Base-by-base conservation (phyloP, 768 basidiomycete species). In the Phaffia tasmanica region DNA sequence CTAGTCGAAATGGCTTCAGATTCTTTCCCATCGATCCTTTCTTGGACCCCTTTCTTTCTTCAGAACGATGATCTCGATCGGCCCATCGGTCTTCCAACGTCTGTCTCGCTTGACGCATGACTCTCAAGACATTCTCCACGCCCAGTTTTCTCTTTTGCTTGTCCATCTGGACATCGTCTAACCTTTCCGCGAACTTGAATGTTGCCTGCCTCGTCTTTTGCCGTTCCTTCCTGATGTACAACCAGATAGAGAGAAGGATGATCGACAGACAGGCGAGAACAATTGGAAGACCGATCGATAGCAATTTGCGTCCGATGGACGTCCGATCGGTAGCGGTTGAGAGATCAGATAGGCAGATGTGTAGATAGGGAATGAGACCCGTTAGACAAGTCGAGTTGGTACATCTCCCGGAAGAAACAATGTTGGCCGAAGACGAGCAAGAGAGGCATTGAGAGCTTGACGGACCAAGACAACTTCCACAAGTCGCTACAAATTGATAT, bases 221-320 rank as follows among this genome's bases (percentile, higher is more conserved):
- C 19, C 66, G 42, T 55, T 67, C 51, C 15, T 46, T 46, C 0
- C 18, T 5, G 29, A 67, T 35, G 49, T 58, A 65, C 19, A 60
- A 56, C 29, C 47, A 57, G 4, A 56, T 57, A 14, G 23, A 29
- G 15, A 67, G 30, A 35, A 88, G 65, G 73, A 88, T 84, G 76
- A 89, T 84, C 76, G 89, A 86, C 19, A 85, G 84, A 73, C 85
- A 86, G 14, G 88, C 87, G 48, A 89, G 81, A 0, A 84, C 79
- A 86, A 89, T 89, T 64, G 89, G 81, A 64, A 89, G 78, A 70
- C 89, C 76, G 23, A 48, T 67, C 1, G 57, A 29, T 0, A 83
- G 80, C 25, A 78, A 54, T 6, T 74, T 70, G 8, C 78, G 72
- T 48, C 75, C 75, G n/a, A 77, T 75, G 16, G 80, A 79, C 4